Base-by-base conservation (phyloP, 306 rosid genomes). In the Pterocarpus santalinus region DNA sequence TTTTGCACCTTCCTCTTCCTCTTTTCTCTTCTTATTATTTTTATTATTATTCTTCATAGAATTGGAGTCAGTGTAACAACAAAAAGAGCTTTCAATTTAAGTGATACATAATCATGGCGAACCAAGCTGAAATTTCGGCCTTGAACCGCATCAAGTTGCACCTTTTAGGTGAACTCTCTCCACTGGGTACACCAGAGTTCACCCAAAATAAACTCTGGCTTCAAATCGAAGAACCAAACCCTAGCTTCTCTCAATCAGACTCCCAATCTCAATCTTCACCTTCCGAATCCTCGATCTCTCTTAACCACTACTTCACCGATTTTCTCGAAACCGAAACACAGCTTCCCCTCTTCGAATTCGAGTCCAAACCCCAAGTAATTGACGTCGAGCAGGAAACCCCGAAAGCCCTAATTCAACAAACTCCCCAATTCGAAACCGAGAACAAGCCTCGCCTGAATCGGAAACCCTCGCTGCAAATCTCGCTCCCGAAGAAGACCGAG, bases 121-220 rank as follows among this genome's bases (percentile, higher is more conserved):
- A 73, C 73, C 17, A 56, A 0, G 80, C 30, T 7, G 91, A 90
- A 51, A 64, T 82, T 41, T 90, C 88, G 4, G 92, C 92, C 6
- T 83, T 94, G 1, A 65, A 82, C 3, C 69, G 32, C 69, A 90
- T 94, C 81, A 92, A 92, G 78, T 75, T 87, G 38, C 92, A 91
- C 77, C 92, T 94, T 44, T 73, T 94, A 0, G 97, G 96, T 9
- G 94, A 92, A 36, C 58, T 85, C 28, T 91, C 98, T 22, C 98
- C 98, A 0, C 16, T 87, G 11, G 61, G 9, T 0, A 73, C 38
- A 52, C 72, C 76, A 30, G 28, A 70, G 11, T 80, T 53, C 58
- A 2, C 58, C 56, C 69, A 66, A 35, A 44, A 2, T 13, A 28
- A 65, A 11, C 70, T 73, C 1, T 75, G 71, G 76, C 58, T 68